Base-by-base conservation (phyloP, 257 asterid genomes). In the Phtheirospermum japonicum region DNA sequence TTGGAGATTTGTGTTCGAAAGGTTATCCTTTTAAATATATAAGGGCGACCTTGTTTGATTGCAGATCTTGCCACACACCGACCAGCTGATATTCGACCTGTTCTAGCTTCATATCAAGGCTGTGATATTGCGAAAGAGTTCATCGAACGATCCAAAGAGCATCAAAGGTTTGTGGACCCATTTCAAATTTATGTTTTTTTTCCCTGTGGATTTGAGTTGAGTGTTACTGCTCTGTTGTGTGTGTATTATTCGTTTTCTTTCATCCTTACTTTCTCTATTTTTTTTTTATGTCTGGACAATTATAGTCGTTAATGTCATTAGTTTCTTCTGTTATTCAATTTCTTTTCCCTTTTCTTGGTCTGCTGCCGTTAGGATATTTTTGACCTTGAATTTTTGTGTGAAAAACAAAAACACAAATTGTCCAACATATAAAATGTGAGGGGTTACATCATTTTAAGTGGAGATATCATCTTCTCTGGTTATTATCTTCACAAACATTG, bases 61-160 rank as follows among this genome's bases (percentile, higher is more conserved):
- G 78, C 84, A 90, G 98, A 75, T 79, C 94, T 90, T 71, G 96
- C 90, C 32, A 82, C 64, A 59, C 71, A 76, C 69, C 72, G 82
- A 75, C 98, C 95, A 61, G 77, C 77, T 78, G 98, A 91, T 78
- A 84, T 86, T 53, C 86, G 98, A 71, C 8, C 82, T 39, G 95
- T 88, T 66, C 67, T 91, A 75, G 82, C 95, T 59, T 88, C 95
- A 39, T 91, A 88, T 70, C 79, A 86, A 74, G 98, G 94, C 86
- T 19, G 66, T 53, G 96, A 91, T 78, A 80, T 91, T 62, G 65
- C 94, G 6, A 81, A 88, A 68, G 98, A 91, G 86, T 88, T 91
- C 79, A 78, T 82, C 63, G 83, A 88, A 70, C 85, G 98, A 58
- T 82, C 96, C 12, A 85, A 88, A 72, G 87, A 83, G 69, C 77